Evolutionary conservation across 768 basidiomycete genomes (phyloP).

Genomic region (Podaxis sp.): DNA sequence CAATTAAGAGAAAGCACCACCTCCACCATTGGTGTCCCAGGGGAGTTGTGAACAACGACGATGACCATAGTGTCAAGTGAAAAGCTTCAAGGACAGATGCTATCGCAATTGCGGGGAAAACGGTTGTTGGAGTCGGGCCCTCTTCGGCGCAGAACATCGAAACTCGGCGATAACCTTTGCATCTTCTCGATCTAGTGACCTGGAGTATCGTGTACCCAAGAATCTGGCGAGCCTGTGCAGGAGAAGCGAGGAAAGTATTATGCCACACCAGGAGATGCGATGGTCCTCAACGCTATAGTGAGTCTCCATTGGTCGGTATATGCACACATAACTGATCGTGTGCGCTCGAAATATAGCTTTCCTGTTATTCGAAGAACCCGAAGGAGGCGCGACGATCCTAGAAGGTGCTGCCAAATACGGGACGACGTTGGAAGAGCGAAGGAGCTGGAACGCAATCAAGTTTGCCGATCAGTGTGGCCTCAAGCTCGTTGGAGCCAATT

Average conservation of each 20-base stretch:
- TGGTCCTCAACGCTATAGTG: no score
- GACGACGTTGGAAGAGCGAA: constrained; percentile 41
- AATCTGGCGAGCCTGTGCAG: no score
- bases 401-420: constrained; percentile 45
- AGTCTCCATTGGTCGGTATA: neutral
- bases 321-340: neutral
- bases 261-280: no score
- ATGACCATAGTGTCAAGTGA: neutral
- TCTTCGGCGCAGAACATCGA: constrained; percentile 1
- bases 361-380: constrained; percentile 61
- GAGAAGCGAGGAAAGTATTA: no score
- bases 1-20: neutral
- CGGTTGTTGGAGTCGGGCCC: no score
- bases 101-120: neutral
- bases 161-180: no score
- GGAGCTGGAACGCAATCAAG: constrained; percentile 52
- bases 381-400: constrained; percentile 39
- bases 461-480: constrained; percentile 54
- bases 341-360: constrained; percentile 37
- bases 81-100: neutral
- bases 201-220: no score
- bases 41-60: neutral
- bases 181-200: no score
- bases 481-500: constrained; percentile 60
- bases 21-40: neutral